Conservation (phyloP, 371 early-diverging fungal species). For the Apophysomyces sp. region DNA sequence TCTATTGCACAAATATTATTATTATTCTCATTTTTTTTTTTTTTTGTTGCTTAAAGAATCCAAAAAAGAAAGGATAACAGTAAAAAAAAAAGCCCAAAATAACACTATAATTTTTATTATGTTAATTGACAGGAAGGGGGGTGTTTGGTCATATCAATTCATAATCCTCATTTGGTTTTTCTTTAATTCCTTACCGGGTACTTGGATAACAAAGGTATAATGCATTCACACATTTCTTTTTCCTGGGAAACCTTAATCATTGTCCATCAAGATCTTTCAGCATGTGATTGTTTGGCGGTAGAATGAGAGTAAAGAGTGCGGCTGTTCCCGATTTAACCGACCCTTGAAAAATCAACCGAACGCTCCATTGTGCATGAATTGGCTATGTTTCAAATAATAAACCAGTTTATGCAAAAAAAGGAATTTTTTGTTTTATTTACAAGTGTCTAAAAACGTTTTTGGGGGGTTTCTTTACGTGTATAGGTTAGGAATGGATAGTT, state of each 20-base stretch:
- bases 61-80: neutral
- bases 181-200: too few relatives aligned
- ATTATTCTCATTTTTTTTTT: neutral
- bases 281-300: too few relatives aligned
- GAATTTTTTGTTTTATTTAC: neutral
- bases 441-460: neutral
- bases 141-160: too few relatives aligned
- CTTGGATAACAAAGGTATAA: neutral
- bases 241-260: neutral
- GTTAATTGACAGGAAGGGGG: too few relatives aligned
- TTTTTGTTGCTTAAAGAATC: neutral
- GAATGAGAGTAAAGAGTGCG: too few relatives aligned
- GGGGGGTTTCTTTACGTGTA: neutral
- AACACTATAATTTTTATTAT: too few relatives aligned
- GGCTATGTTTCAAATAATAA: neutral
- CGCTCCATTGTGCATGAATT: neutral
- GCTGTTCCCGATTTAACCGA: neutral
- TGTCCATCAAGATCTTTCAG: too few relatives aligned
- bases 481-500: neutral
- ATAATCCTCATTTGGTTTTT: too few relatives aligned
- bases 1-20: too few relatives aligned
- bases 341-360: neutral
- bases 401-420: neutral
- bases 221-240: neutral
- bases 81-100: neutral